Evolutionary conservation across 2,329 filamentous ascomycete species (phyloP), one percentile per base, ranked within the genome.

Genomic region (Trichoderma sp.): DNA sequence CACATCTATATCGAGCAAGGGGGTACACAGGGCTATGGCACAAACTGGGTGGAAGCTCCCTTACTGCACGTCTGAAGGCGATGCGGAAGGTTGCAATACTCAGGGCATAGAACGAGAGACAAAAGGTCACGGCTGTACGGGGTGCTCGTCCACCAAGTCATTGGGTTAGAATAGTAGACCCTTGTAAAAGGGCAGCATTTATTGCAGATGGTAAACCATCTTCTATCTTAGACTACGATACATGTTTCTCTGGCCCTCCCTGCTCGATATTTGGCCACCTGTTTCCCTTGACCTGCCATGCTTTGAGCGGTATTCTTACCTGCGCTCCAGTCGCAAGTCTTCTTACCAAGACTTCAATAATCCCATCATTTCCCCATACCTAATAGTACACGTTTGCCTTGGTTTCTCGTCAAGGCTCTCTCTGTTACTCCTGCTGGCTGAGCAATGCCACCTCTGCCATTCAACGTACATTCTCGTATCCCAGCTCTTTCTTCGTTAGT

Each of bases 321-420:
- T 45, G 50, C 59, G 59, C 21, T 55, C 50, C 50, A 47, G 41
- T 45, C 50, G 50, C 39, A 55, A 34, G n/a, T 15, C n/a, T 6
- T 19, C 5, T 19, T 17, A 26, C 12, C 39, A 24, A 47, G 6
- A 19, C 47, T 5, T 9, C 14, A 39, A 10, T 7, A 28, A 39
- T 39, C 12, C 28, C 43, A n/a, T 17, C n/a, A 0, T 14, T 21
- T 12, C 10, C 12, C 7, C 19, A 39, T 21, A 24, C 41, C n/a
- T 55, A 47, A 26, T 39, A 43, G 28, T 51, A 51, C 45, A 55
- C 28, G 39, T 21, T 28, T 43, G 39, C 56, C 19, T 7, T 41
- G 30, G 26, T 47, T 17, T 63, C 19, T 24, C 26, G 9, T 62
- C 17, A 19, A 24, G 9, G 43, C 4, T 14, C 14, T 12, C 41